Evolutionary conservation across 108 stramenopile genomes (phyloP).

Genomic region (Pseudonitzschia pungens): DNA sequence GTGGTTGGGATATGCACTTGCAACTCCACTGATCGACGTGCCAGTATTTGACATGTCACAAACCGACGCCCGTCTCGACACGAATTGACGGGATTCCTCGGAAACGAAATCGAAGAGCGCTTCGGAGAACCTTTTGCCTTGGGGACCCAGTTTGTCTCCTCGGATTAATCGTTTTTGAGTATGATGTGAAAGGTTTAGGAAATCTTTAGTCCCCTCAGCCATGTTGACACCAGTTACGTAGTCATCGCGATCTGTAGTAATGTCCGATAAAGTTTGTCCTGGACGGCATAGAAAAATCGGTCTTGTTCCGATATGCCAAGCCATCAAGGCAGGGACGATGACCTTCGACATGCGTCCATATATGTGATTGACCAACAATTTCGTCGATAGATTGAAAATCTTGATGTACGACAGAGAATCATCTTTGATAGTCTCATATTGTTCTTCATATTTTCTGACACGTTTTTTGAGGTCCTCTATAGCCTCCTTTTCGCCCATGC

Average conservation of each 20-base stretch:
- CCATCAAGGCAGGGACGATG: constrained; percentile 87
- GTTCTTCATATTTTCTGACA: constrained; percentile 87
- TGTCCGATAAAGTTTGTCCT: constrained; percentile 69
- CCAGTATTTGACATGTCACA: constrained; percentile 51
- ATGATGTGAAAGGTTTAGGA: constrained; percentile 31
- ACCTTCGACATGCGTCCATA: constrained; percentile 88
- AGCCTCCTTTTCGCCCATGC: constrained; percentile 68
- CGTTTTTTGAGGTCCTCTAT: constrained; percentile 80
- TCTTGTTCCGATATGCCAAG: constrained; percentile 89
- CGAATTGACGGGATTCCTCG: constrained; percentile 66
- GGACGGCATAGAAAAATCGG: constrained; percentile 86
- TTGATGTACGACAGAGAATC: constrained; percentile 93
- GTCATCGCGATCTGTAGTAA: constrained; percentile 47
- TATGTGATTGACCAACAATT: constrained; percentile 75
- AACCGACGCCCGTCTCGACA: constrained; percentile 44
- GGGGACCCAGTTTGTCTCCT: constrained; percentile 62
- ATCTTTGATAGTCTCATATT: constrained; percentile 93
- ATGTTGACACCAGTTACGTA: constrained; percentile 28
- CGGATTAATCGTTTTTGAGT: constrained; percentile 36
- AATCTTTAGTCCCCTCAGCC: constrained; percentile 10
- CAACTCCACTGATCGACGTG: constrained; percentile 66
- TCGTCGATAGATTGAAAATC: constrained; percentile 86
- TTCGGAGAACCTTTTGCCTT: constrained; percentile 71
- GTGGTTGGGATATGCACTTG: constrained; percentile 3
- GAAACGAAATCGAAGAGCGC: constrained; percentile 60